Conservation (phyloP, 176 grass and related monocot genomes). For the Otatea glauca region DNA sequence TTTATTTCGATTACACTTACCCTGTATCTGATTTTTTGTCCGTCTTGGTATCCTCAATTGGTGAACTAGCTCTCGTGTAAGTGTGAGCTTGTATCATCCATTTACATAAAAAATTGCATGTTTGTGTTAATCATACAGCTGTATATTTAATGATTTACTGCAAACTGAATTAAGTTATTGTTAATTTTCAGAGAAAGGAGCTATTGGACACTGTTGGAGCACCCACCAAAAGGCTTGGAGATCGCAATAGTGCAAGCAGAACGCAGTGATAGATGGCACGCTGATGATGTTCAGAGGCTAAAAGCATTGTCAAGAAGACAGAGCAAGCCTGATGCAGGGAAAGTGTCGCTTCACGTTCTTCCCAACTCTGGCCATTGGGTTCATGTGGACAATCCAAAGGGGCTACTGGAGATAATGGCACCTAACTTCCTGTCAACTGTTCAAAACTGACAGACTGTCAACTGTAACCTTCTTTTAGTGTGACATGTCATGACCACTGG, state of each 20-base stretch:
- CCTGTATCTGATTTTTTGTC: not conserved
- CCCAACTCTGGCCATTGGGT: slow-evolving; percentile 95
- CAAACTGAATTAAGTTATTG: not conserved
- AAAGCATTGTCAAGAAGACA: slow-evolving; percentile 62
- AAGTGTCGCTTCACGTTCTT: slow-evolving; percentile 71
- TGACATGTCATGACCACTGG: not conserved
- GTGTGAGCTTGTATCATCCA: not conserved
- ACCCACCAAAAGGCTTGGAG: slow-evolving; percentile 80
- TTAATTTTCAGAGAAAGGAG: slow-evolving; percentile 62
- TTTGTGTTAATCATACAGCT: not conserved
- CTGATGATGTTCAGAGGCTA: slow-evolving; percentile 67
- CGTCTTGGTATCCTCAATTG: not conserved
- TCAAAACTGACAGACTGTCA: slow-evolving; percentile 34
- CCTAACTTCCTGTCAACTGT: slow-evolving; percentile 60
- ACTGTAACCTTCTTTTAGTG: slow-evolving; percentile 1
- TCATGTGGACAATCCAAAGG: slow-evolving; percentile 94
- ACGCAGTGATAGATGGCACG: slow-evolving; percentile 81
- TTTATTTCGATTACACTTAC: not conserved
- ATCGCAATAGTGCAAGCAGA: slow-evolving; percentile 84
- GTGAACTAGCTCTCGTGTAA: not conserved
- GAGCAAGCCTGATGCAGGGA: slow-evolving; percentile 50
- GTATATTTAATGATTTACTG: not conserved
- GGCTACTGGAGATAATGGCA: slow-evolving; percentile 79
- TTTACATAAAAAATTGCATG: not conserved
- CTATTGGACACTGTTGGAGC: slow-evolving; percentile 79